Evolutionary conservation across 2,329 filamentous ascomycete genomes (phyloP).

Genomic region (Fusarium sambucinum): DNA sequence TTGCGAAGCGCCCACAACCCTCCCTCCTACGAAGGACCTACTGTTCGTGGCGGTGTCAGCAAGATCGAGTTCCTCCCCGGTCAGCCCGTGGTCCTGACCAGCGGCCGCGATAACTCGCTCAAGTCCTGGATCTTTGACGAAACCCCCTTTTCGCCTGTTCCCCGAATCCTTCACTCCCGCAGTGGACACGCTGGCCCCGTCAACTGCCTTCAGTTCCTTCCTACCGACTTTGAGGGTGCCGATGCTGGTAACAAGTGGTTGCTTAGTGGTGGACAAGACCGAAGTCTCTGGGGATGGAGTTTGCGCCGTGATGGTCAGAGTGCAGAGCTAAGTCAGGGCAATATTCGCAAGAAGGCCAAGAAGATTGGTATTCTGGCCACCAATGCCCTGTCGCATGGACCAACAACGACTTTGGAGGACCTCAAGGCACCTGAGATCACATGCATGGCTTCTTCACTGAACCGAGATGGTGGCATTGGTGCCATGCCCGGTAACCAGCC

Average conservation of each 20-base stretch:
- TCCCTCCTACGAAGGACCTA: conserved; percentile 65
- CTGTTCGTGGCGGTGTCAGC: conserved; percentile 82
- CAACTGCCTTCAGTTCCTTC: conserved; percentile 84
- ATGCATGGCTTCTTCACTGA: conserved; percentile 89
- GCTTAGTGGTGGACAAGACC: conserved; percentile 87
- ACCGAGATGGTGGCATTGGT: conserved; percentile 94
- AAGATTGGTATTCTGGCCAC: conserved; percentile 80
- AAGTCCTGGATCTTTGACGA: conserved; percentile 98
- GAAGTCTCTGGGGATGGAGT: conserved; percentile 97
- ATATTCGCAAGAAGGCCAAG: conserved; percentile 87
- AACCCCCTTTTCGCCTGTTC: conserved; percentile 86
- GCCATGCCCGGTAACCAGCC: conserved; percentile 80
- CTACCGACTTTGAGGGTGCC: conserved; percentile 87
- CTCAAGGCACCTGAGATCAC: conserved; percentile 94
- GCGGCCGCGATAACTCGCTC: conserved; percentile 91
- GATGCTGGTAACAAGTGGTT: conserved; percentile 94
- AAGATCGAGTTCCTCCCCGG: conserved; percentile 90
- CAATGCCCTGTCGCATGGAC: conserved; percentile 67
- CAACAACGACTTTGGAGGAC: conserved; percentile 74
- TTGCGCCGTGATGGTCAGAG: conserved; percentile 94
- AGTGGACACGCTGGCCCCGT: conserved; percentile 91
- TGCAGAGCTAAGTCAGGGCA: conserved; percentile 91
- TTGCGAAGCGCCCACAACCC: conserved; percentile 90
- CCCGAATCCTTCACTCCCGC: conserved; percentile 84
- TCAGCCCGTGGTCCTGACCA: conserved; percentile 90